Evolutionary conservation across 495 filamentous ascomycete species (phyloP).

Genomic region (Emericellopsis terricola): DNA sequence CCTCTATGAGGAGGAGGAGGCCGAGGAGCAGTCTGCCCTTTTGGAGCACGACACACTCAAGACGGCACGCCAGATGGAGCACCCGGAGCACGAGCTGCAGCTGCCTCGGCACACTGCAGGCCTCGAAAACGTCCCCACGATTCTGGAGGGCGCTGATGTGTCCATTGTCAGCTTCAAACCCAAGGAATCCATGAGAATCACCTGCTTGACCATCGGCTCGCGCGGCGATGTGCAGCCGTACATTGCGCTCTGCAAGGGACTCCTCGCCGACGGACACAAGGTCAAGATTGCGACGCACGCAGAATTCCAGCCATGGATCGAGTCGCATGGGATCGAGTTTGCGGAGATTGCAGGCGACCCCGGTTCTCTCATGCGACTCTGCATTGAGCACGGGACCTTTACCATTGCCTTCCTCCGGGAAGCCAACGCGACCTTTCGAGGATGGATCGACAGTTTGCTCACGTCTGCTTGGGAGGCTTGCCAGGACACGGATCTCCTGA

Average conservation of each 20-base stretch:
- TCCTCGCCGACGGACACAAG: conserved; percentile 73
- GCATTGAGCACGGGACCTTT: conserved; percentile 95
- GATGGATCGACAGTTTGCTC: conserved; percentile 82
- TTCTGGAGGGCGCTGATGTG: conserved; percentile 74
- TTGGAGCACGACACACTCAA: conserved; percentile 70
- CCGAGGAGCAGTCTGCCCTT: conserved; percentile 58
- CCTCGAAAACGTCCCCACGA: conserved; percentile 41
- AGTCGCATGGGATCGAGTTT: conserved; percentile 85
- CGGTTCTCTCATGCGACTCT: conserved; percentile 84
- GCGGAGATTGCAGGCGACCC: conserved; percentile 77
- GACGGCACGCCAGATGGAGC: conserved; percentile 47
- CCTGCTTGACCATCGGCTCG: conserved; percentile 90
- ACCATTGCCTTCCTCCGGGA: conserved; percentile 80
- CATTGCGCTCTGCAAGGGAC: conserved; percentile 84
- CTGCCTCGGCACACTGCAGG: conserved; percentile 32
- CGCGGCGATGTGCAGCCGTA: conserved; percentile 95
- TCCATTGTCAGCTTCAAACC: conserved; percentile 96
- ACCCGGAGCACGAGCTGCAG: conserved; percentile 33
- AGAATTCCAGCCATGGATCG: conserved; percentile 80
- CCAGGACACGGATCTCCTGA: conserved; percentile 73
- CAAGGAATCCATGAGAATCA: conserved; percentile 60
- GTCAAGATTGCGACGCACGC: conserved; percentile 80
- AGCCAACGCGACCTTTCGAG: conserved; percentile 75
- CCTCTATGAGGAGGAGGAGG: conserved; percentile 48
- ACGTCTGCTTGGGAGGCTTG: conserved; percentile 72